phyloP scores from a whole-genome alignment of 2,329 filamentous ascomycete species.

The Hypoxylon sp. region DNA sequence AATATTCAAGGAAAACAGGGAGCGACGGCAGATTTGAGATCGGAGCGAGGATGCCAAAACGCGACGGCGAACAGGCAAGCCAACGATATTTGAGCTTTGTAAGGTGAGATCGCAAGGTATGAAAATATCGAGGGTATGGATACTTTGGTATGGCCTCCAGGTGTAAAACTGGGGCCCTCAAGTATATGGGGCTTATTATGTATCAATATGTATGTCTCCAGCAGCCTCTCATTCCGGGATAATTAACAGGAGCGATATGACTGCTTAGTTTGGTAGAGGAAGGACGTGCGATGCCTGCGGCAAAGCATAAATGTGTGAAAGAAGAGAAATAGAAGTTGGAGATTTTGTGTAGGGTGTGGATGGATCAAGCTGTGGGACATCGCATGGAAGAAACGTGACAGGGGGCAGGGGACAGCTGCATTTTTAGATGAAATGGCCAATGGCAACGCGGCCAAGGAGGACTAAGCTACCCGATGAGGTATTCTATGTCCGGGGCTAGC shows the following conservation, averaged over 20 bases:
- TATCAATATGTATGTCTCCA: slow-evolving; percentile 38
- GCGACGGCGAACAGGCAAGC: slow-evolving; percentile 45
- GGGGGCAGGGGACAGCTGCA: slow-evolving; percentile 51
- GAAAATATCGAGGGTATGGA: slow-evolving; percentile 44
- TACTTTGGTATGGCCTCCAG: slow-evolving; percentile 36
- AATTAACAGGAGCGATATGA: slow-evolving; percentile 44
- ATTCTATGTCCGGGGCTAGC: slow-evolving; percentile 58
- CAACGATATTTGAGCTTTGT: slow-evolving; percentile 46
- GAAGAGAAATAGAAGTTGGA: slow-evolving; percentile 43
- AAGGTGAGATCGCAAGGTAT: slow-evolving; percentile 45
- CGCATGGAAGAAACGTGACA: slow-evolving; percentile 63
- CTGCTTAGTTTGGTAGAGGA: slow-evolving; percentile 41
- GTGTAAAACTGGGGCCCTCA: slow-evolving; percentile 34
- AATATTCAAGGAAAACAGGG: slow-evolving; percentile 34
- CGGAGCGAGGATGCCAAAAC: slow-evolving; percentile 43
- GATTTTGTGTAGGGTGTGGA: slow-evolving; percentile 45
- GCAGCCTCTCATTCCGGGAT: slow-evolving; percentile 37
- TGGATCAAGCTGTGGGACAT: slow-evolving; percentile 53
- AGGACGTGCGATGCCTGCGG: slow-evolving; percentile 45
- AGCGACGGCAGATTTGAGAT: slow-evolving; percentile 44
- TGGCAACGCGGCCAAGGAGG: slow-evolving; percentile 54
- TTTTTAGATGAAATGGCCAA: slow-evolving; percentile 63
- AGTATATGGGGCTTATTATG: slow-evolving; percentile 36
- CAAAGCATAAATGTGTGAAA: slow-evolving; percentile 41
- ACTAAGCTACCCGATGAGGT: slow-evolving; percentile 60